Evolutionary conservation across 2,329 filamentous ascomycete genomes (phyloP).

Genomic region (Metarhizium robertsii): DNA sequence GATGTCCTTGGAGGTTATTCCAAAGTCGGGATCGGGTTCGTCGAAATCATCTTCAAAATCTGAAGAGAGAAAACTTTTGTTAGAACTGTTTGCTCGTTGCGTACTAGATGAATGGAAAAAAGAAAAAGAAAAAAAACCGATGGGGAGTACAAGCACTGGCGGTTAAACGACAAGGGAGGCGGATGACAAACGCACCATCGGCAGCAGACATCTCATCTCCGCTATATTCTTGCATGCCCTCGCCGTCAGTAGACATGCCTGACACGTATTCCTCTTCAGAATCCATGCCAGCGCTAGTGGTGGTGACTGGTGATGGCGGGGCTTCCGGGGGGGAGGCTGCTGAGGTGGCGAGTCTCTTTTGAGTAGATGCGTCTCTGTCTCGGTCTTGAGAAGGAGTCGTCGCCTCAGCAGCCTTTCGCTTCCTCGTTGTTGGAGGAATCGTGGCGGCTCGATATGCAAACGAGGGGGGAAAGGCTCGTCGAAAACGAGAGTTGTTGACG

Average conservation of each 20-base stretch:
- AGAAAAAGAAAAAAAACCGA: no score
- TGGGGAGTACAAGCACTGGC: no score
- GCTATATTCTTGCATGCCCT: conserved; percentile 67
- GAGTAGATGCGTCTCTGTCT: conserved; percentile 32
- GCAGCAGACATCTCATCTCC: conserved; percentile 57
- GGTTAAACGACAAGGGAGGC: conserved; percentile 1
- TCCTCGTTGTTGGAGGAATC: conserved; percentile 51
- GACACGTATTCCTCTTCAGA: conserved; percentile 94
- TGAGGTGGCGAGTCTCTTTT: conserved; percentile 50
- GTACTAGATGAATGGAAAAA: background rate
- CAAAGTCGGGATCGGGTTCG: conserved; percentile 45
- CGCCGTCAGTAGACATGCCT: conserved; percentile 64
- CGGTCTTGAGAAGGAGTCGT: conserved; percentile 39
- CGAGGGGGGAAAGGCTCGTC: background rate
- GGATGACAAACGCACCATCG: conserved; percentile 32
- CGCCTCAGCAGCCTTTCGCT: conserved; percentile 59
- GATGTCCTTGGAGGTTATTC: conserved; percentile 48
- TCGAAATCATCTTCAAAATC: conserved; percentile 51
- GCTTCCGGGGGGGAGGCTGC: conserved; percentile 30
- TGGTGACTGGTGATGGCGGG: conserved; percentile 49
- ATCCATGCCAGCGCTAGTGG: conserved; percentile 63
- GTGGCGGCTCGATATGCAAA: conserved; percentile 27
- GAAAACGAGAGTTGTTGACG: background rate
- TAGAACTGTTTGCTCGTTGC: background rate
- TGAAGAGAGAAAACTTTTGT: conserved; percentile 12